A percentile compares a stretch with the other conserved stretches of the same genome.
Evolutionary conservation across 805 yeast genomes (phyloP).

Genomic region (Metschnikowia amazonensis): DNA sequence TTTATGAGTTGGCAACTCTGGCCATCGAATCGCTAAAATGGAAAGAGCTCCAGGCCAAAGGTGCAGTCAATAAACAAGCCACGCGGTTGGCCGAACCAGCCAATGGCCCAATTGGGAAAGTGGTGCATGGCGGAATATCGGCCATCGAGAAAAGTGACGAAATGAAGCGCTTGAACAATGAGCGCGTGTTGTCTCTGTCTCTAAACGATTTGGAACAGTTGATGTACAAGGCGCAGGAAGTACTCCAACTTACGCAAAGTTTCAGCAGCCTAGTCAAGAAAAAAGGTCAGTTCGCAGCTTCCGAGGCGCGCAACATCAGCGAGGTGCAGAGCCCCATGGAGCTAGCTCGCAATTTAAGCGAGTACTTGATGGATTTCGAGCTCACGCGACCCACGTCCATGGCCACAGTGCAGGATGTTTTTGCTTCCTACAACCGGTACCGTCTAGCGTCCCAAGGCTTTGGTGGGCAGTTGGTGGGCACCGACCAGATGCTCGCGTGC

Average conservation of each 20-base stretch:
- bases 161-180: conserved; percentile 52
- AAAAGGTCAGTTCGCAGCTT: not conserved
- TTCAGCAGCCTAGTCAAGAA: conserved; percentile 15
- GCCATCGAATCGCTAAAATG: conserved; percentile 49
- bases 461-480: conserved; percentile 64
- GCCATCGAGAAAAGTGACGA: conserved; percentile 61
- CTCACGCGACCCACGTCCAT: conserved; percentile 33
- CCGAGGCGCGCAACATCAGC: conserved; percentile 27
- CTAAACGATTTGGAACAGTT: conserved; percentile 72
- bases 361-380: conserved; percentile 46
- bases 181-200: conserved; percentile 60
- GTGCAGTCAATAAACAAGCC: conserved; percentile 17
- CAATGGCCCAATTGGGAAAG: not conserved
- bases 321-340: conserved; percentile 46
- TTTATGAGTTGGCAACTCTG: conserved; percentile 40
- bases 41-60: conserved; percentile 36
- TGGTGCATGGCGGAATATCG: conserved; percentile 57
- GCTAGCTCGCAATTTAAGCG: conserved; percentile 74
- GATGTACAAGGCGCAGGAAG: conserved; percentile 73
- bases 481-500: conserved; percentile 63
- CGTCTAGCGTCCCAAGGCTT: conserved; percentile 36
- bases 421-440: conserved; percentile 40
- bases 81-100: conserved; percentile 27
- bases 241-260: conserved; percentile 43
- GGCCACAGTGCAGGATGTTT: conserved; percentile 40